These are phyloP conservation scores for Penicillium sp. DNA, from an alignment of 2,329 filamentous ascomycete genomes.

Conservation along the genomic window DNA sequence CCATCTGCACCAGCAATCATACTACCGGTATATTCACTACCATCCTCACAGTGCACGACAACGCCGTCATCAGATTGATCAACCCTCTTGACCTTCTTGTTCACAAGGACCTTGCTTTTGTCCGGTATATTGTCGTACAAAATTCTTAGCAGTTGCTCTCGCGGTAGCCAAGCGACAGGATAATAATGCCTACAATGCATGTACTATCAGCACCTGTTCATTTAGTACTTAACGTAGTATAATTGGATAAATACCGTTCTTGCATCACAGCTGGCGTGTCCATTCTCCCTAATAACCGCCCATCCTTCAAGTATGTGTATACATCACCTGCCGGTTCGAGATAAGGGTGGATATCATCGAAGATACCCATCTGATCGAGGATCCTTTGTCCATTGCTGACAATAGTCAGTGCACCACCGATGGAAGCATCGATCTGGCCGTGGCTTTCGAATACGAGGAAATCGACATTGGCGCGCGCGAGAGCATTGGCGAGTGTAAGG, in stretches of 20 bases:
- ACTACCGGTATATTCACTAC: conserved; percentile 1
- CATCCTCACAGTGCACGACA: not conserved
- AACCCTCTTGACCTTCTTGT: not conserved
- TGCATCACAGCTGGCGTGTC: not conserved
- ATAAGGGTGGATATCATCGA: conserved; percentile 7
- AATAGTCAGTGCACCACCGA: conserved; percentile 31
- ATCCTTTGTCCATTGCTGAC: conserved; percentile 23
- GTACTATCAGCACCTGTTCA: not conserved
- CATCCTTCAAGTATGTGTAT: not conserved
- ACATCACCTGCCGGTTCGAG: conserved; percentile 3
- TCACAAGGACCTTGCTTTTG: not conserved
- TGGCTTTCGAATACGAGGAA: conserved; percentile 37
- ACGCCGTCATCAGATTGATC: not conserved
- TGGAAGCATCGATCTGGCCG: conserved; percentile 22
- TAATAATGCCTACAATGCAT: not conserved
- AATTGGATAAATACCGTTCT: not conserved
- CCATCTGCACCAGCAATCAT: conserved; percentile 17
- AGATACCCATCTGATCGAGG: conserved; percentile 35
- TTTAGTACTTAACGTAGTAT: not conserved
- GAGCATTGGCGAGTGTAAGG: conserved; percentile 15
- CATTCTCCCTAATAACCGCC: not conserved
- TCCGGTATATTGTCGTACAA: conserved; percentile 5
- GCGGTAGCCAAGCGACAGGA: not conserved
- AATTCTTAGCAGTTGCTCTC: not conserved
- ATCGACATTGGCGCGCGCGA: conserved; percentile 30